Evolutionary conservation across 2,329 filamentous ascomycete species (phyloP).

Genomic region (Exophiala sideris): DNA sequence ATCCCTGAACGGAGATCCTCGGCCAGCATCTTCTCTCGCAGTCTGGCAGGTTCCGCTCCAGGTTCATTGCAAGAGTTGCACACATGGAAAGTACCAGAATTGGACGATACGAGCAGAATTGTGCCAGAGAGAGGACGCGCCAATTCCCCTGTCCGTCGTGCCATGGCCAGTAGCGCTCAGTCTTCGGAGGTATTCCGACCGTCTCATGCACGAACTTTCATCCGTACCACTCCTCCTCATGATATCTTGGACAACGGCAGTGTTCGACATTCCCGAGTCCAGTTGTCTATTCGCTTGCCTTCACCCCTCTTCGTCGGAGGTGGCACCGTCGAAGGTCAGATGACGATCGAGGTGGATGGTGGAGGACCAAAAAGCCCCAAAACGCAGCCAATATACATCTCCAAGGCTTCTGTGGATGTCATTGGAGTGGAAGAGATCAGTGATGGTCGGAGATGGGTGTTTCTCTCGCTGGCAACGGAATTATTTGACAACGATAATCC

Average conservation of each 20-base stretch:
- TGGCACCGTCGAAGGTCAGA: constrained; percentile 51
- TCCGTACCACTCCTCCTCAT: constrained; percentile 44
- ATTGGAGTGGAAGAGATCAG: constrained; percentile 52
- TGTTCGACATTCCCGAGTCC: constrained; percentile 48
- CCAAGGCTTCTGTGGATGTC: constrained; percentile 50
- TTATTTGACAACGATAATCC: constrained; percentile 50
- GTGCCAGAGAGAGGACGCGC: constrained; percentile 46
- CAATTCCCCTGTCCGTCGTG: constrained; percentile 48
- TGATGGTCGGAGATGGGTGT: constrained; percentile 45
- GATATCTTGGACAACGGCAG: constrained; percentile 51
- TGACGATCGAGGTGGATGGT: constrained; percentile 46
- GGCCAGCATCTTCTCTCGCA: constrained; percentile 21
- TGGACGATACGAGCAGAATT: constrained; percentile 26
- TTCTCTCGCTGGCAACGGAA: constrained; percentile 52
- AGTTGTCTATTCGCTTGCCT: constrained; percentile 48
- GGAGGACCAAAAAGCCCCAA: constrained; percentile 42
- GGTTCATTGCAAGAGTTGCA: constrained; percentile 26
- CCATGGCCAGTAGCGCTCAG: constrained; percentile 41
- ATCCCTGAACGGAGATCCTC: constrained; percentile 27
- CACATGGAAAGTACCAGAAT: constrained; percentile 25
- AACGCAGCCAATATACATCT: constrained; percentile 44
- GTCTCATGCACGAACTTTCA: constrained; percentile 48
- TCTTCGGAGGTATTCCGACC: constrained; percentile 41
- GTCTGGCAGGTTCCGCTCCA: constrained; percentile 16
- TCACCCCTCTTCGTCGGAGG: constrained; percentile 55